Percentiles rank a stretch among this genome's conserved stretches.
These are phyloP conservation scores for Teunomyces lycoperdinae DNA, from an alignment of 805 yeast species.

Conservation along the genomic window DNA sequence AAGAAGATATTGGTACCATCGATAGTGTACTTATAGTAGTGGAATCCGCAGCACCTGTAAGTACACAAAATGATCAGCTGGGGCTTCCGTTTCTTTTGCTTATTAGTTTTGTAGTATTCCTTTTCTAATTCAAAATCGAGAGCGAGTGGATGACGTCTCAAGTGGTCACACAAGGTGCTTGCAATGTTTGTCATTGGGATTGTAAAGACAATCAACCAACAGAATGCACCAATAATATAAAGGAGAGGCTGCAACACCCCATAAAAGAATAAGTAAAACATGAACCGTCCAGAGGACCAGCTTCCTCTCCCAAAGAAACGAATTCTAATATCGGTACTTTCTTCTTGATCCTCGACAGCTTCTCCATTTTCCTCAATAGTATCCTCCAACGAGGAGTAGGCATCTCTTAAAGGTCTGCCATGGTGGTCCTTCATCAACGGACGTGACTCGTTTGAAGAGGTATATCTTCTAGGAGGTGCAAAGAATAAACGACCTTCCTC, in stretches of 20 bases:
- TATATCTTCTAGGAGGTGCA: slow-evolving; percentile 56
- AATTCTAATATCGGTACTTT: slow-evolving; percentile 34
- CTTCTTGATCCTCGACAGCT: slow-evolving; percentile 12
- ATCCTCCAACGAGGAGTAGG: slow-evolving; percentile 31
- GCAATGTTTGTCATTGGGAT: slow-evolving; percentile 91
- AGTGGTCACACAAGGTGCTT: slow-evolving; percentile 64
- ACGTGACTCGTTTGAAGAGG: slow-evolving; percentile 28
- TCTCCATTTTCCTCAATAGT: slow-evolving; percentile 7
- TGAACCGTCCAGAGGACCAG: slow-evolving; percentile 82
- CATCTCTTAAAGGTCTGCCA: slow-evolving; percentile 39
- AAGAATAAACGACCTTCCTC: slow-evolving; percentile 79
- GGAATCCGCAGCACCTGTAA: slow-evolving; percentile 86
- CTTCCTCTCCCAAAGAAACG: slow-evolving; percentile 88
- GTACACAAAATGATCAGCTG: slow-evolving; percentile 78
- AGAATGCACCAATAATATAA: slow-evolving; percentile 48
- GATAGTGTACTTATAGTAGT: slow-evolving; percentile 92
- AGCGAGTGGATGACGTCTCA: slow-evolving; percentile 88
- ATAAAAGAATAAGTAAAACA: slow-evolving; percentile 73
- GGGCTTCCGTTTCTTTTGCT: slow-evolving; percentile 33
- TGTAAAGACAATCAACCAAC: slow-evolving; percentile 85
- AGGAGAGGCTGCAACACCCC: slow-evolving; percentile 66
- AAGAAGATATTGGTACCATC: slow-evolving; percentile 95
- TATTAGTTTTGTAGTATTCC: slow-evolving; percentile 37
- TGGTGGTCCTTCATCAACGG: slow-evolving; percentile 42
- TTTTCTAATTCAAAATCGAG: slow-evolving; percentile 66